Base-by-base conservation (phyloP, 805 yeast species). In the Isabelozyma rhagii region DNA sequence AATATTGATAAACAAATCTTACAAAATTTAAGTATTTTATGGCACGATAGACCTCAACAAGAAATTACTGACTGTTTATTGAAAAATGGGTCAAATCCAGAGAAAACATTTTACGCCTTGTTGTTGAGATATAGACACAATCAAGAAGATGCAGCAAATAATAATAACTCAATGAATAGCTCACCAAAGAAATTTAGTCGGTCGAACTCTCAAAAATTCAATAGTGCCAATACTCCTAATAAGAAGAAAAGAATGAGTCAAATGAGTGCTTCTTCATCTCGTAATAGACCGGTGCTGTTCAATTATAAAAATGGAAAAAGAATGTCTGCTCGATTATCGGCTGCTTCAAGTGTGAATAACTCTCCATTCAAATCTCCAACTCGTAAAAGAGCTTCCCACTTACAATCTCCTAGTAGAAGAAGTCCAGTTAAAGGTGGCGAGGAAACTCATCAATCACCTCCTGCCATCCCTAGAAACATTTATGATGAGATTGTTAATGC, bases 1-100 rank as follows among this genome's bases (percentile, higher is more conserved):
- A 77, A 78, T 49, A 79, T 81, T 45, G 85, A 81, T 62, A 63
- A 66, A 47, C 80, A 77, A 56, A 81, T 81, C 47, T 66, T 81
- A 52, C 78, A 79, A 48, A 81, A 81, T 56, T 70, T 81, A 56
- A 74, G 81, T 27, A 80, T 80, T 50, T 69, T 81, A 55, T 81
- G 85, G 85, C 81, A 81, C 56, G 82, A 81, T 43, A 69, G 84
- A 56, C 58, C 72, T 5, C 68, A 71, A 53, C 61, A 67, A 27
- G 79, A 74, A 36, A 74, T 74, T 13, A 58, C 72, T 25, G 56
- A 58, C 41, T 63, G 72, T 48, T 65, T 74, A 21, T 65, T 74
- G 50, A 59, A 58, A 34, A 67, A 62, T 47, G 78, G 78, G 17
- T 60, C 74, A 13, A 71, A 69, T 55, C 76, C 78, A 6, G 79